Evolutionary conservation across 768 basidiomycete genomes (phyloP), one percentile per base, ranked within the genome.

Genomic region (Suillus clintonianus): DNA sequence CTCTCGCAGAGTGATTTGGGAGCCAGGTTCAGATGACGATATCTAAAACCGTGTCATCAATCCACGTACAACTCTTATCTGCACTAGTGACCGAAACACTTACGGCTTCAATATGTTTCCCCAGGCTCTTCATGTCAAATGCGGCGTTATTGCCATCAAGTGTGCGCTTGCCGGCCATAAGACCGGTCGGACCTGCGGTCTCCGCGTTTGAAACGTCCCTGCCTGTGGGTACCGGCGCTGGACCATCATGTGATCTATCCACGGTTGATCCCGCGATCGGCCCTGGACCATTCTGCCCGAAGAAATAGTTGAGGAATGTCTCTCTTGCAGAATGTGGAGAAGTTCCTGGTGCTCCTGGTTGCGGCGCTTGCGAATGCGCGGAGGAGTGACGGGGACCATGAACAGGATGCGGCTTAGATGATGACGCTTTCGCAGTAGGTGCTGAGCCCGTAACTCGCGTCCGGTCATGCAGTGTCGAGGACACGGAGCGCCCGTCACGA

Each of bases 91-190:
- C 13, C 41, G 30, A 36, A 32, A 47, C 9, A 87, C 93, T 83
- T 71, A 98, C 96, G 66, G 96, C 93, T 77, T 99, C 97, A 64
- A 99, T 92, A 72, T 99, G 97, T 78, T 91, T 95, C 48, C 96
- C 95, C 59, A 99, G 82, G 72, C 95, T 97, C 83, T 95, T 98
- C 97, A 99, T 99, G 75, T 99, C 97, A 75, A 89, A 98, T 54
- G 92, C 95, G 61, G 95, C 91, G 69, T 84, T 91, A 74, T 82
- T 91, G 14, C 85, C 90, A 69, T 95, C 92, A 56, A 92, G 73
- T 13, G 82, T 80, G 58, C 85, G 79, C 77, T 87, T 89, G 15
- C 86, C 85, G 22, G 86, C 85, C 85, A 91, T 82, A 32, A 92
- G 72, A 5, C 91, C 90, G 15, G 84, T 78, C 37, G 83, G 81